Evolutionary conservation across 2,329 filamentous ascomycete genomes (phyloP).

Genomic region (Monosporascus sp.): DNA sequence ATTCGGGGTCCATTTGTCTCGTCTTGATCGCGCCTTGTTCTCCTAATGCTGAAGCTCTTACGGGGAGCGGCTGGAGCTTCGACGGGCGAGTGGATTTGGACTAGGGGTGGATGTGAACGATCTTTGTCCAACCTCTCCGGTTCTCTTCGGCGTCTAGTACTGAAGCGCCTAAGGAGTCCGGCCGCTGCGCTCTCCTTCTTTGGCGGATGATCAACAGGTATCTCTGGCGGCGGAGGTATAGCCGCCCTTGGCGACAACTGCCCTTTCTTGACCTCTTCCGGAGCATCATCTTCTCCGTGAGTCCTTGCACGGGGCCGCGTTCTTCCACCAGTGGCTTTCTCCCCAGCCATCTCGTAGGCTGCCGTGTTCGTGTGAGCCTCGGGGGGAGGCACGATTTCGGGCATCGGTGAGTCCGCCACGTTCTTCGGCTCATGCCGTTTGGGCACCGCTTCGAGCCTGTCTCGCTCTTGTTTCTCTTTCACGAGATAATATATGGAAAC

Average conservation of each 20-base stretch:
- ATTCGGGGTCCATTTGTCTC: conserved; percentile 41
- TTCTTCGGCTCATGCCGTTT: conserved; percentile 30
- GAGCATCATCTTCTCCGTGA: conserved; percentile 87
- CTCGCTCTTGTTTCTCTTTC: conserved; percentile 86
- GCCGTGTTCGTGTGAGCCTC: conserved; percentile 84
- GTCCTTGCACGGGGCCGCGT: conserved; percentile 82
- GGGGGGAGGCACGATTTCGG: conserved; percentile 74
- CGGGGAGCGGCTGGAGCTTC: conserved; percentile 61
- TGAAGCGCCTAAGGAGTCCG: conserved; percentile 81
- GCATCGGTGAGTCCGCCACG: conserved; percentile 47
- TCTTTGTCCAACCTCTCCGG: conserved; percentile 57
- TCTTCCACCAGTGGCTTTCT: conserved; percentile 78
- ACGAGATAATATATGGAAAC: conserved; percentile 95
- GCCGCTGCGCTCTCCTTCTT: conserved; percentile 87
- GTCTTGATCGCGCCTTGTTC: conserved; percentile 49
- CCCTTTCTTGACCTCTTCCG: conserved; percentile 65
- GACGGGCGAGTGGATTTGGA: conserved; percentile 74
- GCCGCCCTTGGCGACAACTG: conserved; percentile 45
- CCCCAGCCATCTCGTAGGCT: conserved; percentile 82
- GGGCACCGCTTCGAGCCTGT: conserved; percentile 40
- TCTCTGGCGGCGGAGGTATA: conserved; percentile 44
- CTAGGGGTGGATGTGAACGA: conserved; percentile 63
- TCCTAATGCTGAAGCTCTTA: conserved; percentile 83
- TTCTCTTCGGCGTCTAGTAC: conserved; percentile 74
- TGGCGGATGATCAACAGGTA: conserved; percentile 53